Percentiles rank a stretch among this genome's conserved stretches.
phyloP scores from a whole-genome alignment of 495 filamentous ascomycete species.

The Hypoxylon crocopeplum region DNA sequence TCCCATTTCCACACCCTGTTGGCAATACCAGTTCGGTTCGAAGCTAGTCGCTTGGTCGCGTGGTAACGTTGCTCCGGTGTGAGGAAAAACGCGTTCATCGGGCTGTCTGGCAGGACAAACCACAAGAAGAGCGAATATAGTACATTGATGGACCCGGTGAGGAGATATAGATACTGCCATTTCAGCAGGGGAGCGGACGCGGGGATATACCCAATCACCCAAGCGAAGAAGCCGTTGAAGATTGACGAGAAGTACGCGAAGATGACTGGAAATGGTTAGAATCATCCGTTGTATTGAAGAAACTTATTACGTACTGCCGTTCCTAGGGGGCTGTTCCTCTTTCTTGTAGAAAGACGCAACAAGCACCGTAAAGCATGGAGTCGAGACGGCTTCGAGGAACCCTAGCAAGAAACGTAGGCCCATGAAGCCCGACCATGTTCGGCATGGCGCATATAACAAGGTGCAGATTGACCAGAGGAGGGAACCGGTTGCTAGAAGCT shows the following conservation, averaged over 20 bases:
- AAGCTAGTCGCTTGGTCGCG: constrained; percentile 27
- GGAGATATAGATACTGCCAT: constrained; percentile 39
- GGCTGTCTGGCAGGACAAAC: constrained; percentile 37
- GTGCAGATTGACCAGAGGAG: constrained; percentile 33
- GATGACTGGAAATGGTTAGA: constrained; percentile 30
- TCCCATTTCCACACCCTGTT: constrained; percentile 37
- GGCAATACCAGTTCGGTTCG: constrained; percentile 31
- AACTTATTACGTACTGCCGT: constrained; percentile 51
- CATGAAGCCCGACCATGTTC: constrained; percentile 39
- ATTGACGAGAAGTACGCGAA: constrained; percentile 40
- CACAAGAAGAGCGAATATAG: constrained; percentile 33
- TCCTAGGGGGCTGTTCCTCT: constrained; percentile 42
- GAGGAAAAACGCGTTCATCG: constrained; percentile 38
- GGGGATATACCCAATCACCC: constrained; percentile 52
- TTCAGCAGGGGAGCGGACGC: constrained; percentile 32
- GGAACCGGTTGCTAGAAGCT: constrained; percentile 41
- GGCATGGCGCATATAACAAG: constrained; percentile 34
- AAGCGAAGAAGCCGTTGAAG: constrained; percentile 56
- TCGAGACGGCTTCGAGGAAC: constrained; percentile 26
- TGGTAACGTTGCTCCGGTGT: constrained; percentile 33
- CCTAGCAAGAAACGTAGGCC: constrained; percentile 34
- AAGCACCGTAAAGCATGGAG: constrained; percentile 24
- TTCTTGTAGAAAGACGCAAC: constrained; percentile 34
- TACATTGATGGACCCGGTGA: constrained; percentile 38
- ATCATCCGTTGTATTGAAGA: neutral